Base-by-base conservation (phyloP, 2,329 filamentous ascomycete genomes). In the Phyllosticta capitalensis region DNA sequence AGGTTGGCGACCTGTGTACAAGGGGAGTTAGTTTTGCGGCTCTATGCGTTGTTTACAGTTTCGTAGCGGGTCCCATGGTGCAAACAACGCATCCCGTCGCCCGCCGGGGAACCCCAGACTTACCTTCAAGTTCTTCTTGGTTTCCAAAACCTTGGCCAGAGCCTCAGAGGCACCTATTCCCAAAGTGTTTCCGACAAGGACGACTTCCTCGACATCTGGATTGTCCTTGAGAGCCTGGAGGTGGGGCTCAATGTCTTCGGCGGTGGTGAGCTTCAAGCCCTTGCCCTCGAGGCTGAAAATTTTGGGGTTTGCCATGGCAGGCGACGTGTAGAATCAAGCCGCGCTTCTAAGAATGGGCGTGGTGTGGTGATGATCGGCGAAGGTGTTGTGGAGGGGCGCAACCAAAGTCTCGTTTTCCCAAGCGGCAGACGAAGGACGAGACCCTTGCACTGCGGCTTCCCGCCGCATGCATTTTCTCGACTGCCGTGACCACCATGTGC, bases 261-360 rank as follows among this genome's bases (percentile, higher is more conserved):
- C 90, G 49, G 87, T 90, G 78, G 95, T 87, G 70, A 99, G 88
- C 81, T 96, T 96, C 68, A 97, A 83, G 69, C 88, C 88, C 79
- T 88, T 94, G 75, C 89, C 91, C 75, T 95, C 89, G 66, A 97
- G 85, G 67, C 91, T 92, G 78, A 96, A 97, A 70, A 90, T 72
- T 73, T 88, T 91, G 60, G 74, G 70, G 26, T 65, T 65, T 57
- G 75, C 68, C 77, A 81, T 82, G 64, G 82, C 85, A 64, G 72
- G 52, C 58, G 70, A 24, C 12, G 30, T 28, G 24, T 38, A n/a
- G 9, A 33, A 7, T 30, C 54, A 20, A 60, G 38, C 56, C 52
- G 61, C 49, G 28, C 26, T 49, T 51, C 55, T 56, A 54, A 49
- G n/a, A 52, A n/a, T 50, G 54, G 21, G 51, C 22, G 49, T 50